A percentile compares a stretch with the other conserved stretches of the same genome.
Evolutionary conservation across 2,329 filamentous ascomycete species (phyloP).

Genomic region (Fusarium cicatricum): DNA sequence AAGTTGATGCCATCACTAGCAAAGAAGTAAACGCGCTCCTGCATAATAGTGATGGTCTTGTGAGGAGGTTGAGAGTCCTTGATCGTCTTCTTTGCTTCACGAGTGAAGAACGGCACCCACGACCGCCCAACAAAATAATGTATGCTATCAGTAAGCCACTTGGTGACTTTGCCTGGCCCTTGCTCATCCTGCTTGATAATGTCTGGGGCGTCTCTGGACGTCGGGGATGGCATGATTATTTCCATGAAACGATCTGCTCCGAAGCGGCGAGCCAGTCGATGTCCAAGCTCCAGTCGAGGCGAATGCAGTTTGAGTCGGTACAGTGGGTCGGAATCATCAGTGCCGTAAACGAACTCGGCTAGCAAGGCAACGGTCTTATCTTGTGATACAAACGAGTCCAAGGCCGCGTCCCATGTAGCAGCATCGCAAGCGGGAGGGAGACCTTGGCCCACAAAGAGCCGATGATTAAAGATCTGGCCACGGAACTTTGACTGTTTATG

Average conservation of each 20-base stretch:
- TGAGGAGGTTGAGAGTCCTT: constrained; percentile 42
- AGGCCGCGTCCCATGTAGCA: constrained; percentile 56
- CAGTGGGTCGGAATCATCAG: constrained; percentile 47
- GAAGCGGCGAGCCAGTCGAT: constrained; percentile 63
- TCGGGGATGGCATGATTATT: constrained; percentile 58
- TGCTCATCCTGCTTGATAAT: constrained; percentile 45
- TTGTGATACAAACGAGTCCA: constrained; percentile 47
- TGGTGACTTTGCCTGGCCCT: constrained; percentile 42
- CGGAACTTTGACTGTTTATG: constrained; percentile 56
- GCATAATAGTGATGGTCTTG: constrained; percentile 34
- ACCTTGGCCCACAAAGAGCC: constrained; percentile 52
- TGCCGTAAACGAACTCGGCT: constrained; percentile 52
- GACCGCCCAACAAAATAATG: constrained; percentile 57
- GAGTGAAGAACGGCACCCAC: constrained; percentile 59
- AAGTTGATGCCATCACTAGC: constrained; percentile 60
- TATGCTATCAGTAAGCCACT: constrained; percentile 39
- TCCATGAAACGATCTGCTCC: constrained; percentile 68
- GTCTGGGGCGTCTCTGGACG: constrained; percentile 36
- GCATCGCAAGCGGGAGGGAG: constrained; percentile 58
- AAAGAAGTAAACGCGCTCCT: constrained; percentile 62
- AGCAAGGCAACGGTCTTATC: constrained; percentile 54
- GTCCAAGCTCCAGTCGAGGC: constrained; percentile 56
- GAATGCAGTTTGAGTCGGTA: constrained; percentile 59
- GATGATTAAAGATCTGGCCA: constrained; percentile 49
- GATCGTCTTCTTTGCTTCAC: constrained; percentile 49